Evolutionary conservation across 768 basidiomycete genomes (phyloP), one percentile per base, ranked within the genome.

Genomic region (Hypholoma fasciculare): DNA sequence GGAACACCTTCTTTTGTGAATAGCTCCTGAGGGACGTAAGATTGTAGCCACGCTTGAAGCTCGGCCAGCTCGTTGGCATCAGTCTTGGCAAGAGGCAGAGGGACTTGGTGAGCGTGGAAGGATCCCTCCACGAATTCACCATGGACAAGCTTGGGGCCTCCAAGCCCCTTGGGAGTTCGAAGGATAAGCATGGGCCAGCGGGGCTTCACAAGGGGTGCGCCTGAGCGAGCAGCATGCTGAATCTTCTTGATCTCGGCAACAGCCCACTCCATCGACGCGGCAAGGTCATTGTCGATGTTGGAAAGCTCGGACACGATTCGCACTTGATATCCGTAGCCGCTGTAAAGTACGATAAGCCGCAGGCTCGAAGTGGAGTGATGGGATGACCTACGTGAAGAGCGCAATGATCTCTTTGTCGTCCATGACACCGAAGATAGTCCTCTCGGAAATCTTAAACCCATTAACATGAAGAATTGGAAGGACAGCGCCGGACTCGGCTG

Each of bases 391-490:
- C 90, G 84, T 86, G 80, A 92, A 94, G 23, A 94, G 75, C 0
- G 87, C 75, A 16, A 76, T 80, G 26, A 95, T 73, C 69, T 96
- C 94, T 65, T 89, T 87, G 69, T 96, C 80, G 65, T 96, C 94
- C 92, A 96, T 94, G 19, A 88, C 88, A 40, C 94, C 94, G 58
- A 86, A 89, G 58, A 97, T 89, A 14, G 94, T 96, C 38, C 92
- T 83, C 68, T 95, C 92, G 0, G 90, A 92, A 60, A 96, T 95
- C 78, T 94, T 90, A 82, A 92, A 93, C 14, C 90, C 89, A 62
- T 94, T 94, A 61, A 89, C 83, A 67, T 94, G 91, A 1, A 97
- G 77, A 61, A 96, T 92, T 23, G 94, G 94, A n/a, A 97, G 76
- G 17, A 96, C 92, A 0, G 94, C 93, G 17, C 94, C 94, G 2